Evolutionary conservation across 2,329 filamentous ascomycete genomes (phyloP), one percentile per base, ranked within the genome.

Genomic region (Colletotrichum sp.): DNA sequence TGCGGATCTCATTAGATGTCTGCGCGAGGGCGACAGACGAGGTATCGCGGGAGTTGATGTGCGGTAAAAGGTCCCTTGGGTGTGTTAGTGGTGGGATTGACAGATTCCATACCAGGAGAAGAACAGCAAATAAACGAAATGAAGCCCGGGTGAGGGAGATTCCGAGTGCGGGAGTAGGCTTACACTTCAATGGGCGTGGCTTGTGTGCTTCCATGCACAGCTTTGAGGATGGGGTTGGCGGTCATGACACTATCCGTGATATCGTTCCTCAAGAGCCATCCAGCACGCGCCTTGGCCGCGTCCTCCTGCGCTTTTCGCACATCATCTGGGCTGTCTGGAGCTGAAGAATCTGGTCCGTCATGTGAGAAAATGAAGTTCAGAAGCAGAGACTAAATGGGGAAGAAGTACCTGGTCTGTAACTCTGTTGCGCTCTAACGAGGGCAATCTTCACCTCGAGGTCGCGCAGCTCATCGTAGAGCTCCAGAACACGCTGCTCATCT

Each of bases 151-250:
- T 22, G 32, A 44, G 2, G n/a, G 32, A 24, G 9, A 15, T 28
- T 32, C 6, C 16, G 26, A 48, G 26, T 62, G n/a, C 30, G 30
- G 59, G 8, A 22, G 30, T 52, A 18, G 24, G 28, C 83, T 52
- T 88, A 95, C 95, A 92, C 91, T 84, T 97, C 95, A 68, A 93
- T 88, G 60, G 91, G 90, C 3, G 92, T 91, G 22, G 92, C 90
- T 75, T 91, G 89, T 15, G 90, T 90, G 59, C 92, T 92, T 75
- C 90, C 87, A 82, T 98, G 95, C 52, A 96, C 92, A 8, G 95
- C 93, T 81, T 94, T 95, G 73, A 98, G 86, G 55, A 95, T 92
- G 9, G 95, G 95, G 80, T 95, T 93, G 72, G 93, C 92, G 79
- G 92, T 91, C 78, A 97, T 84, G 69, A 95, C 92, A 63, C 90